A percentile compares a stretch with the other conserved stretches of the same genome.
Evolutionary conservation across 2,329 filamentous ascomycete species (phyloP).

Genomic region (Lomentospora prolificans): DNA sequence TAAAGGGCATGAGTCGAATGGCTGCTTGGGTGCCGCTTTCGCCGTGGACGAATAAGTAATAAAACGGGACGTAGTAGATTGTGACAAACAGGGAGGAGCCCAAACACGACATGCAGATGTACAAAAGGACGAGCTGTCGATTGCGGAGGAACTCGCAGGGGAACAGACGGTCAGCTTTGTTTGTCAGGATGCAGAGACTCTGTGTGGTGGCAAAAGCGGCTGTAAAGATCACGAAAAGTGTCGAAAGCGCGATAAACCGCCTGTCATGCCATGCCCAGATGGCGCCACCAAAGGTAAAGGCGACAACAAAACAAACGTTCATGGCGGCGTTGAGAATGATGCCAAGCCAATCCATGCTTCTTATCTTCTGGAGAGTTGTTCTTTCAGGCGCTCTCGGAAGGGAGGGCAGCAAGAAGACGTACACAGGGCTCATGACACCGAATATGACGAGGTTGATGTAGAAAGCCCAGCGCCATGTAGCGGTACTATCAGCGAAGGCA

Average conservation of each 20-base stretch:
- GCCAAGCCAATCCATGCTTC: conserved; percentile 32
- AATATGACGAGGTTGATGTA: conserved; percentile 41
- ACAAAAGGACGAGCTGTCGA: conserved; percentile 11
- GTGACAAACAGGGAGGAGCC: conserved; percentile 12
- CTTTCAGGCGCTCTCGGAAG: conserved; percentile 13
- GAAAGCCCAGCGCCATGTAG: conserved; percentile 29
- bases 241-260: conserved; percentile 24
- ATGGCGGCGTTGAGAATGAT: conserved; percentile 29
- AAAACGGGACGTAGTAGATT: conserved; percentile 14
- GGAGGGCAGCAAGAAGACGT: conserved; percentile 19
- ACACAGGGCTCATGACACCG: conserved; percentile 20
- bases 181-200: conserved; percentile 28
- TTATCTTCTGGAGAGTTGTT: conserved; percentile 17
- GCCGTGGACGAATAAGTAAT: conserved; percentile 15
- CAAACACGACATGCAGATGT: conserved; percentile 11
- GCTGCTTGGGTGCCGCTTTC: conserved; percentile 11
- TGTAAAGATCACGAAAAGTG: conserved; percentile 26
- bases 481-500: conserved; percentile 26
- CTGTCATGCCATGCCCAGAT: conserved; percentile 34
- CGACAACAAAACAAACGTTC: conserved; percentile 32
- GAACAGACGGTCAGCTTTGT: conserved; percentile 23
- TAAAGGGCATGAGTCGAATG: conserved; percentile 12
- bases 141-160: conserved; percentile 18
- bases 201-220: conserved; percentile 28
- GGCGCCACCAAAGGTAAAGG: conserved; percentile 37